These are phyloP conservation scores for Pouteria glomerata DNA, from an alignment of 148 eudicot genomes.

Conservation along the genomic window DNA sequence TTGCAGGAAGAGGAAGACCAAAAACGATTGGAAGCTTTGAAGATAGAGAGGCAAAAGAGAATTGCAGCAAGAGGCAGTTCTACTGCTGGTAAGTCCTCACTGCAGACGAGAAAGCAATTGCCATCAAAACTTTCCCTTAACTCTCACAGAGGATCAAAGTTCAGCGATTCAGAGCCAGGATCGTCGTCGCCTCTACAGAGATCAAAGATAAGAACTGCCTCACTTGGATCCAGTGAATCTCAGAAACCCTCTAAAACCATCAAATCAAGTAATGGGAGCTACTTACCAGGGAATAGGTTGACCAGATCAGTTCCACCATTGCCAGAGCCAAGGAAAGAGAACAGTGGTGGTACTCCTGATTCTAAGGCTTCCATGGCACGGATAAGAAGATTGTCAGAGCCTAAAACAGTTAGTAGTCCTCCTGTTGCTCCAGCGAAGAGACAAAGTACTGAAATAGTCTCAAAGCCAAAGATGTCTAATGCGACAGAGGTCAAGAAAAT, in stretches of 20 bases:
- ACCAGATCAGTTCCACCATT: conserved; percentile 72
- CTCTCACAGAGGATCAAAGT: conserved; percentile 75
- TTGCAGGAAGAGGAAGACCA: conserved; percentile 79
- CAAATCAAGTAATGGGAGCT: conserved; percentile 38
- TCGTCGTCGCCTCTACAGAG: conserved; percentile 92
- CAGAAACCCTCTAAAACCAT: conserved; percentile 47
- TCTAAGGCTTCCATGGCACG: conserved; percentile 66
- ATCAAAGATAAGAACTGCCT: conserved; percentile 58
- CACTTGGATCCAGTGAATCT: conserved; percentile 44
- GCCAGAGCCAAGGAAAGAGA: conserved; percentile 50
- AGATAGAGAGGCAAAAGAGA: conserved; percentile 88
- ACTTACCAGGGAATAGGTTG: conserved; percentile 43
- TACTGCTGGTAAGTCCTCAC: conserved; percentile 40
- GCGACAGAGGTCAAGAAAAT: conserved; percentile 50
- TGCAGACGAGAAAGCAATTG: conserved; percentile 42
- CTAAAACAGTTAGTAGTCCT: conserved; percentile 45
- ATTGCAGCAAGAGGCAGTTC: conserved; percentile 73
- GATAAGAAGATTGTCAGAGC: conserved; percentile 88
- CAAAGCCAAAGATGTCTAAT: conserved; percentile 42
- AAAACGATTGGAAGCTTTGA: conserved; percentile 73
- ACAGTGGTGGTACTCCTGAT: conserved; percentile 43
- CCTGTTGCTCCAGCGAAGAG: conserved; percentile 39
- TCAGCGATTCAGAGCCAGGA: conserved; percentile 87
- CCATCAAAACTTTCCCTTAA: conserved; percentile 59
- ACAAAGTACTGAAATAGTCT: conserved; percentile 39